These are phyloP conservation scores for Euphrasia confusa DNA, from an alignment of 257 asterid genomes.

Conservation along the genomic window DNA sequence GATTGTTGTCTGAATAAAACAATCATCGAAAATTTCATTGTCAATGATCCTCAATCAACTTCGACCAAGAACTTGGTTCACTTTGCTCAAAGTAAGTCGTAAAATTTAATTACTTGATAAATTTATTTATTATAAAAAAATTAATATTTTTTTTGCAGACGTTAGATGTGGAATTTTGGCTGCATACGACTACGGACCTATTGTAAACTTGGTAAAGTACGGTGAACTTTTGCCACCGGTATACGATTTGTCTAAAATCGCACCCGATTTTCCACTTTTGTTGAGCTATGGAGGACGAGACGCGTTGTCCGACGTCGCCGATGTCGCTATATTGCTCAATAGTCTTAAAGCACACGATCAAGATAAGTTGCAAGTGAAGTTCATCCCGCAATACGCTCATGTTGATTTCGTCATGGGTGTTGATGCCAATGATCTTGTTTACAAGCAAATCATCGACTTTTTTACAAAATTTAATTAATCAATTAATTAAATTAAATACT, in stretches of 20 bases:
- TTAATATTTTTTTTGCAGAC: slow-evolving; percentile 32
- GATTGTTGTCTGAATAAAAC: slow-evolving; percentile 60
- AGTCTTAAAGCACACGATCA: slow-evolving; percentile 27
- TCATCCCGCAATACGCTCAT: slow-evolving; percentile 51
- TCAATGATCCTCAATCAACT: slow-evolving; percentile 63
- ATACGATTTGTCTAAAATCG: slow-evolving; percentile 50
- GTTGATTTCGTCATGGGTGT: slow-evolving; percentile 56
- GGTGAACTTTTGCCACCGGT: slow-evolving; percentile 42
- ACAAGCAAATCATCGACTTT: slow-evolving; percentile 27
- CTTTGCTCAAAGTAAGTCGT: slow-evolving; percentile 58
- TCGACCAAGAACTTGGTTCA: slow-evolving; percentile 60
- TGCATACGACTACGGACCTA: slow-evolving; percentile 47
- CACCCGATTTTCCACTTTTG: slow-evolving; percentile 51
- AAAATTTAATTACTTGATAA: neutral
- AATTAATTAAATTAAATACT: neutral
- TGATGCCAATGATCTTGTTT: slow-evolving; percentile 50
- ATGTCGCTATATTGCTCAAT: slow-evolving; percentile 42
- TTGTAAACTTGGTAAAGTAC: slow-evolving; percentile 40
- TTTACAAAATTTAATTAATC: slow-evolving; percentile 5
- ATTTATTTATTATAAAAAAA: neutral
- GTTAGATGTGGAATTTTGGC: slow-evolving; percentile 40
- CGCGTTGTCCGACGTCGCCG: slow-evolving; percentile 42
- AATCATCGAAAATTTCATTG: slow-evolving; percentile 29
- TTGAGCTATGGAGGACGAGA: slow-evolving; percentile 69
- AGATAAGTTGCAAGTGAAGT: slow-evolving; percentile 49